A percentile compares a stretch with the other conserved stretches of the same genome.
Evolutionary conservation across 345 rosid genomes (phyloP).

Genomic region (Cardamine chenopodiifolia): DNA sequence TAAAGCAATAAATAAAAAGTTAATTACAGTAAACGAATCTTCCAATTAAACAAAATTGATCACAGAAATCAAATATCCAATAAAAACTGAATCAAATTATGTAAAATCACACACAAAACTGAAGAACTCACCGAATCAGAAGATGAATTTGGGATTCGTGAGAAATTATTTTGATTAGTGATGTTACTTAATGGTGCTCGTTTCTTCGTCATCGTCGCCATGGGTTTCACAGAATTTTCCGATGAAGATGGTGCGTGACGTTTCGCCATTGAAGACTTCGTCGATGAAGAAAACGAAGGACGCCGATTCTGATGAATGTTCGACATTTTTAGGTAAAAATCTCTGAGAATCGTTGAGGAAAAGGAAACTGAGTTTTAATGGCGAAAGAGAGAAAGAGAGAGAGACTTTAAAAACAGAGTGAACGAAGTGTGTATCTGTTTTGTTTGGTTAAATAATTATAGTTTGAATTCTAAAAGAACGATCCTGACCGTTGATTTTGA

Average conservation of each 20-base stretch:
- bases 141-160: conserved; percentile 48
- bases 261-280: conserved; percentile 40
- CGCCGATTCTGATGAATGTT: conserved; percentile 30
- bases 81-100: background rate
- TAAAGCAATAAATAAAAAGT: background rate
- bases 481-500: conserved; percentile 40
- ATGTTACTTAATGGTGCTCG: conserved; percentile 71
- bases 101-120: background rate
- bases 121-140: conserved; percentile 59
- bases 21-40: background rate
- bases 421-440: background rate
- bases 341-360: conserved; percentile 12
- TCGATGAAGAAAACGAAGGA: conserved; percentile 39
- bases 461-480: background rate
- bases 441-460: conserved; percentile 14
- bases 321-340: conserved; percentile 20
- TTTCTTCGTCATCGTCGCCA: conserved; percentile 25
- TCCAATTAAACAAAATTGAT: background rate
- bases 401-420: conserved; percentile 17
- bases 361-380: conserved; percentile 4
- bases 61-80: background rate
- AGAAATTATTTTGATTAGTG: conserved; percentile 60
- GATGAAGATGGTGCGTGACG: conserved; percentile 35
- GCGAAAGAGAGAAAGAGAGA: conserved; percentile 8
- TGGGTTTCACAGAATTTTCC: conserved; percentile 20